phyloP scores from a whole-genome alignment of 2,329 filamentous ascomycete genomes.

The Ophiocordyceps robertsii region DNA sequence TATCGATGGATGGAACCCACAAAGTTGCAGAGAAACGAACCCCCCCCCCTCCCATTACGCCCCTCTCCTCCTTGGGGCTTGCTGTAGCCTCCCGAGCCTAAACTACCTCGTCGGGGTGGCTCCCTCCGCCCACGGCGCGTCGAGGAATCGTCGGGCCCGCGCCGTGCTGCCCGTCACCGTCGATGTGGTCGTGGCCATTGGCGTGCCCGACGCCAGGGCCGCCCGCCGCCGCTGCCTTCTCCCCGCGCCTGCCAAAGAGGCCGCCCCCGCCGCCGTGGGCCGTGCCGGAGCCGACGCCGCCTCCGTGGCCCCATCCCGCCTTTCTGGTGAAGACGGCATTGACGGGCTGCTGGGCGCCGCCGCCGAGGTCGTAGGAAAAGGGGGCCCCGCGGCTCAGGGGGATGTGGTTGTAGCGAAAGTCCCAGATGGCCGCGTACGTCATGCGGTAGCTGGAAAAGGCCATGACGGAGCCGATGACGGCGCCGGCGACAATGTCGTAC shows the following conservation, averaged over 20 bases:
- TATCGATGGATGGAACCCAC: no score
- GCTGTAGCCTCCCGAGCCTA: background rate
- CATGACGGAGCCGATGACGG: constrained; percentile 49
- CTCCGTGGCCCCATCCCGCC: background rate
- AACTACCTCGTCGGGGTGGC: background rate
- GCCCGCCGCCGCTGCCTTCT: background rate
- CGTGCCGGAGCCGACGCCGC: background rate
- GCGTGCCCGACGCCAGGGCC: background rate
- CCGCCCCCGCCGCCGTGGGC: background rate
- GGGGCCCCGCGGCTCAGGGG: constrained; percentile 39
- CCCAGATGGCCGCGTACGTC: constrained; percentile 55
- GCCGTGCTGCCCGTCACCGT: background rate
- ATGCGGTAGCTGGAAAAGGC: constrained; percentile 54
- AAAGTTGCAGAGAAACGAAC: no score
- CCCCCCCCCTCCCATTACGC: no score
- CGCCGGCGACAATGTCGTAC: constrained; percentile 60
- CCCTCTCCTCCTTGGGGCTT: no score
- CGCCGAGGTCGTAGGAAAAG: constrained; percentile 3
- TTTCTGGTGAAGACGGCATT: background rate
- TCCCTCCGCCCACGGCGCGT: background rate
- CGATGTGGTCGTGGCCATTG: background rate
- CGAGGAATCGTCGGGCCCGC: background rate
- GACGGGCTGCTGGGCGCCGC: background rate
- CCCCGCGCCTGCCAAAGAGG: background rate
- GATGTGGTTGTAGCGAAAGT: constrained; percentile 53